Conservation (phyloP, 257 asterid genomes). For the Solanum clarkiae region DNA sequence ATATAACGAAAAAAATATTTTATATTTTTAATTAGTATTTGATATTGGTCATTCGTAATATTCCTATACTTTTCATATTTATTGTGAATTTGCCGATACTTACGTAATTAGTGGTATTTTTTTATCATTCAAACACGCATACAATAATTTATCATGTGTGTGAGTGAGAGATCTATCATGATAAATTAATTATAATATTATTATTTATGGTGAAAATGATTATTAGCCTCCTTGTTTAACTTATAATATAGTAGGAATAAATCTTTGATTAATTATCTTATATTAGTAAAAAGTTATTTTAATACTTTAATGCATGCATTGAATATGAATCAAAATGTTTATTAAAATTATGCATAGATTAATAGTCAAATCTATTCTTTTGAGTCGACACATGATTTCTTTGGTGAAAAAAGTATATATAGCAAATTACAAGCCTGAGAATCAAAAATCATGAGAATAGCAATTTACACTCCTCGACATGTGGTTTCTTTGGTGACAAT, state of each 20-base stretch:
- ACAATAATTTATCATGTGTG: not conserved
- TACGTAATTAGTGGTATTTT: not conserved
- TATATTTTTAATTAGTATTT: not conserved
- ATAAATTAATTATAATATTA: not conserved
- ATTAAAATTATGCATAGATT: not conserved
- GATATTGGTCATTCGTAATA: not conserved
- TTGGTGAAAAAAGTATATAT: too few relatives aligned
- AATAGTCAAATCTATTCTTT: too few relatives aligned
- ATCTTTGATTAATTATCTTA: not conserved
- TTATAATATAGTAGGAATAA: not conserved
- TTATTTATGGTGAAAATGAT: not conserved
- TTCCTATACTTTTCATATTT: not conserved
- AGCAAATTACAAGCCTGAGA: too few relatives aligned
- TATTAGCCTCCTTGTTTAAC: not conserved
- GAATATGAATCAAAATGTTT: not conserved
- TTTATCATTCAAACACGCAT: rapidly evolving
- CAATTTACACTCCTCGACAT: too few relatives aligned
- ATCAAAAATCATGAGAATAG: too few relatives aligned
- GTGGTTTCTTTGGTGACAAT: too few relatives aligned
- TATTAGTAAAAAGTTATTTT: too few relatives aligned
- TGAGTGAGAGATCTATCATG: too few relatives aligned
- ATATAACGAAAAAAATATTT: too few relatives aligned
- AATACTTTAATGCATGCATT: not conserved
- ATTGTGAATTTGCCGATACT: not conserved
- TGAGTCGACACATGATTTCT: too few relatives aligned